These are phyloP conservation scores for Russula vinacea DNA, from an alignment of 768 basidiomycete species.

Conservation along the genomic window DNA sequence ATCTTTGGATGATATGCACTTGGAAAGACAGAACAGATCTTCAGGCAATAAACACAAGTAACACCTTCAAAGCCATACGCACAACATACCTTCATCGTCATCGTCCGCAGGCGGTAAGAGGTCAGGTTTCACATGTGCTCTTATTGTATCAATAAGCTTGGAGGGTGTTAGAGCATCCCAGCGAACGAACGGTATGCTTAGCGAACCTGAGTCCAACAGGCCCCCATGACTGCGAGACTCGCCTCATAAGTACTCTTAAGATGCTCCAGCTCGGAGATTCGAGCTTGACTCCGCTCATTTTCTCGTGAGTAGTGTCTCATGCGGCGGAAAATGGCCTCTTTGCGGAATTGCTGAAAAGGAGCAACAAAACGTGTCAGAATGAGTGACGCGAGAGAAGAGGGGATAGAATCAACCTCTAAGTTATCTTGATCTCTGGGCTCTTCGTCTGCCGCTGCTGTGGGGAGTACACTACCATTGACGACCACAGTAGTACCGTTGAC, in stretches of 20 bases:
- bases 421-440: conserved; percentile 41
- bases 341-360: conserved; percentile 63
- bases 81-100: conserved; percentile 26
- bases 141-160: conserved; percentile 67
- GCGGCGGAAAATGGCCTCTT: conserved; percentile 80
- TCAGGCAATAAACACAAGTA: conserved; percentile 29
- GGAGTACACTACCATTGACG: conserved; percentile 31
- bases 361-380: conserved; percentile 7
- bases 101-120: conserved; percentile 45
- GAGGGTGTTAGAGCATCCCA: conserved; percentile 4
- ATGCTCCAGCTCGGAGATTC: conserved; percentile 62
- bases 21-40: conserved; percentile 28
- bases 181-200: conserved; percentile 6
- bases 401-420: conserved; percentile 54
- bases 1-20: conserved; percentile 32
- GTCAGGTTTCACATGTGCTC: conserved; percentile 53
- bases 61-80: conserved; percentile 1
- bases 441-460: conserved; percentile 26
- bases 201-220: conserved; percentile 76
- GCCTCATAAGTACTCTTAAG: conserved; percentile 66
- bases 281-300: conserved; percentile 58
- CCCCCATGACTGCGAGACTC: conserved; percentile 67
- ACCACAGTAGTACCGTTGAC: conserved; percentile 31
- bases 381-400: conserved; percentile 23
- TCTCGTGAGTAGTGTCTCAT: conserved; percentile 83